These are phyloP conservation scores for Colletotrichum cuscutae DNA, from an alignment of 2,329 filamentous ascomycete species.

Conservation along the genomic window DNA sequence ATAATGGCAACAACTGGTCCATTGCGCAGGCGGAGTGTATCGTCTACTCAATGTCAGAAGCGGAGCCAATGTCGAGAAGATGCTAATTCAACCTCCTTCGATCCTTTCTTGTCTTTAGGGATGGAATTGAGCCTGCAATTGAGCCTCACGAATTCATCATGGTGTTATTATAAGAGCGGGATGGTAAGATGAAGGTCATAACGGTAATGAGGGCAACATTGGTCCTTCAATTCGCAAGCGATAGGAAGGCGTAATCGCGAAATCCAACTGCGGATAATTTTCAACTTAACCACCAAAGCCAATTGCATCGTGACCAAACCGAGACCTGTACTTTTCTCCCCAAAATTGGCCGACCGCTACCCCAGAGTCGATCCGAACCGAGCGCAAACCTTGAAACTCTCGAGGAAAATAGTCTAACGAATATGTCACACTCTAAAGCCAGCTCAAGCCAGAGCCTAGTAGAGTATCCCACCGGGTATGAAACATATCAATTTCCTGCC, in stretches of 20 bases:
- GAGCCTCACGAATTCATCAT: not conserved
- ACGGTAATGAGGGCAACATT: not conserved
- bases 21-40: not conserved
- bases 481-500: not conserved
- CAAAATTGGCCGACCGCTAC: not conserved
- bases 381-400: not conserved
- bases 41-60: not conserved
- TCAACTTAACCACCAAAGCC: not conserved
- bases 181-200: not conserved
- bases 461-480: slow-evolving; percentile 4
- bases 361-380: not conserved
- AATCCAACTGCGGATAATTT: not conserved
- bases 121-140: not conserved
- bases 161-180: not conserved
- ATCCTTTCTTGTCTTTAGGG: not conserved
- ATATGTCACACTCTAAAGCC: slow-evolving; percentile 13
- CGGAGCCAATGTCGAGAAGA: not conserved
- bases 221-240: not conserved
- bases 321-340: no score
- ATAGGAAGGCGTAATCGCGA: no score
- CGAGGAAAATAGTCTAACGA: not conserved
- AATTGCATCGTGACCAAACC: not conserved
- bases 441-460: not conserved
- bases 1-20: slow-evolving; percentile 18
- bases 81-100: not conserved